Base-by-base conservation (phyloP, 2,329 filamentous ascomycete genomes). In the Diplodia intermedia region DNA sequence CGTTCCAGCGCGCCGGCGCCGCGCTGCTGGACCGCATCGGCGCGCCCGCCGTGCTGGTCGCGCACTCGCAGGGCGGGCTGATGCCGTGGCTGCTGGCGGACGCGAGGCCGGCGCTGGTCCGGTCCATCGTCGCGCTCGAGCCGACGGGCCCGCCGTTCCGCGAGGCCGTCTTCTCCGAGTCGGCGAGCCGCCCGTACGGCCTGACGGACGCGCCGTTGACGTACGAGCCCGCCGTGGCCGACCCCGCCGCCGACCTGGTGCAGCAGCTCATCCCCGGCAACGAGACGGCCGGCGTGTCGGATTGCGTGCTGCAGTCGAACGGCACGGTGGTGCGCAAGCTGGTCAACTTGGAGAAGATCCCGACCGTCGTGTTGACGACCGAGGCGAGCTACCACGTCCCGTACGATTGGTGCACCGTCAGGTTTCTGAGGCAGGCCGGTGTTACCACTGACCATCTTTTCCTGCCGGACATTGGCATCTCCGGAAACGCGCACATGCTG, bases 31-130 rank as follows among this genome's bases (percentile, higher is more conserved):
- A 82, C 15, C 73, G 70, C 11, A 82, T 82, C 18, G 82, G 80
- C 2, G 3, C 18, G 23, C 74, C 76, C 0, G 78, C 78, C 0
- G 75, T 85, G 50, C 71, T 87, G 3, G 69, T 89, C 12, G 82
- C 82, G 0, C 83, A 88, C 69, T 85, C 83, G 0, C 80, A 85
- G 18, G 83, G 83, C 4, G 81, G 82, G 0, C 77, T 77, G 12
- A 80, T 81, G 69, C 81, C 78, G 9, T 86, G 81, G 81, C 77
- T 83, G 9, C 78, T 83, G 9, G 83, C 82, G 1, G 86, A 89
- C 70, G 74, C 76, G 2, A 73, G 80, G 3, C 85, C 86, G 0
- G 71, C 81, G 0, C 75, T 84, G 0, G 82, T 88, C 1, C 80
- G 80, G 23, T 82, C 77, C 0, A 80, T 87, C 23, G 74, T 89